phyloP scores from a whole-genome alignment of 306 rosid species.

The Pachyrhizus erosus region DNA sequence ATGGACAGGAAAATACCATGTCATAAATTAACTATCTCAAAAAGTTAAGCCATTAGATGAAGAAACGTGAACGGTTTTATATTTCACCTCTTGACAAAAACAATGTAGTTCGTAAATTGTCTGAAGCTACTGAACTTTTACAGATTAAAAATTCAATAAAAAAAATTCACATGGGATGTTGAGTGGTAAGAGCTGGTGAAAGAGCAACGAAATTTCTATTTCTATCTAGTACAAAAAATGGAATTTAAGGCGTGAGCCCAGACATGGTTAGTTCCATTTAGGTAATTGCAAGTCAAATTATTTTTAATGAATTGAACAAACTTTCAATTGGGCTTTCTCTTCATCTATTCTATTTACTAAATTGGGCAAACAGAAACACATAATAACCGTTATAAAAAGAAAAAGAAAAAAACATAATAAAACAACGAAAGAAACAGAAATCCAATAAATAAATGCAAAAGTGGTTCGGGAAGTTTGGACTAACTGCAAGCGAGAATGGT shows the following conservation, averaged over 20 bases:
- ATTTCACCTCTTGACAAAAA: not conserved
- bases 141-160: not conserved
- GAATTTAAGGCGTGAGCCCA: not conserved
- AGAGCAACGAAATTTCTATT: too few relatives aligned
- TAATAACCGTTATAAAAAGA: too few relatives aligned
- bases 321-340: constrained; percentile 1
- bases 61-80: not conserved
- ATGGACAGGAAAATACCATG: too few relatives aligned
- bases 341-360: not conserved
- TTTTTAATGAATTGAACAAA: not conserved
- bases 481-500: constrained; percentile 24
- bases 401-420: too few relatives aligned
- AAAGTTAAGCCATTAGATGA: not conserved
- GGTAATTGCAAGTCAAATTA: constrained; percentile 10
- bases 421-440: not conserved
- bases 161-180: constrained; percentile 1
- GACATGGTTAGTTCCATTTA: not conserved
- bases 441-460: not conserved
- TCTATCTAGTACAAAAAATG: not conserved
- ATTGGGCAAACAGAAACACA: constrained; percentile 7
- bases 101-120: not conserved
- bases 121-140: not conserved
- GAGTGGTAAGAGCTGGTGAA: too few relatives aligned
- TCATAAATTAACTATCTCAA: not conserved
- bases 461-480: not conserved